phyloP scores from a whole-genome alignment of 179 eudicot species.

The Dionaea muscipula region DNA sequence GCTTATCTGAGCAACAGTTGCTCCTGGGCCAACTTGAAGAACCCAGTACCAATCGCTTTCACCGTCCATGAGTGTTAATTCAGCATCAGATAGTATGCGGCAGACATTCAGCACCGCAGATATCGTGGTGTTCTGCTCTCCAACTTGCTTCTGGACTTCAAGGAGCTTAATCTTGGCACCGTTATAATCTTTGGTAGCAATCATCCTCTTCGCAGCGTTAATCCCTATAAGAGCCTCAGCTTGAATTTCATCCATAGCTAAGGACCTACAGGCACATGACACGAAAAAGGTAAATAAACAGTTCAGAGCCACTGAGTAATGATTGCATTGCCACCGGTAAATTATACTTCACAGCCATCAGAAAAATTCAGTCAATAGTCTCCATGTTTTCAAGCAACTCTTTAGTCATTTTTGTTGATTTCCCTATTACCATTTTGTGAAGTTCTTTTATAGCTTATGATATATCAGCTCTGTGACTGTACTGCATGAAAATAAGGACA shows the following conservation, averaged over 20 bases:
- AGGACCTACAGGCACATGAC: too few species aligned
- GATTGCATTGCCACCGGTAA: too few species aligned
- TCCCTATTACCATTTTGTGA: too few species aligned
- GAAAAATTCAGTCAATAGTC: too few species aligned
- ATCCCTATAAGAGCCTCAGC: constrained; percentile 12
- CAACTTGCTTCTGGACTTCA: constrained; percentile 18
- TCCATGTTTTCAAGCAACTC: too few species aligned
- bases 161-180: constrained; percentile 27
- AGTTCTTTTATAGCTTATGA: too few species aligned
- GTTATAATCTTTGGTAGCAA: constrained; percentile 13
- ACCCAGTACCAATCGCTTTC: constrained; percentile 31
- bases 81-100: constrained; percentile 20
- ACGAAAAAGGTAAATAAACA: too few species aligned
- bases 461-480: too few species aligned
- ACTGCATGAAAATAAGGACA: too few species aligned
- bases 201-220: constrained; percentile 22
- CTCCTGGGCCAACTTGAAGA: constrained; percentile 23
- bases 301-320: too few species aligned
- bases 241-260: constrained; percentile 14
- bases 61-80: constrained; percentile 15
- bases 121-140: constrained; percentile 6
- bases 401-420: too few species aligned
- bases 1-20: constrained; percentile 13
- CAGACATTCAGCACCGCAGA: constrained; percentile 18
- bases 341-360: too few species aligned